Conservation (phyloP, 495 filamentous ascomycete species). For the Daldinia decipiens region DNA sequence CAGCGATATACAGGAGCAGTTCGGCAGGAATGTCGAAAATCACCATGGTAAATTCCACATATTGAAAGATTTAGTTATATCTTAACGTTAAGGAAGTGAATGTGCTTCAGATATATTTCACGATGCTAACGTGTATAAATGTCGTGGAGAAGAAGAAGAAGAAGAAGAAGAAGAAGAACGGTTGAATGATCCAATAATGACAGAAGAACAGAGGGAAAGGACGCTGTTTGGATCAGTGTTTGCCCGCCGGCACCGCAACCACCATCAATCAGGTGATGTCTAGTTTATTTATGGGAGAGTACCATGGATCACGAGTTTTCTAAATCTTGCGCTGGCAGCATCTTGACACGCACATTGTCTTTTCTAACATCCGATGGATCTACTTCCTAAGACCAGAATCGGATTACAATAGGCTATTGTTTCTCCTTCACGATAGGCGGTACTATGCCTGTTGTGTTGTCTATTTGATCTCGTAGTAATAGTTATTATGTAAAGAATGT, state of each 20-base stretch:
- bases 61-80: not conserved
- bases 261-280: no score
- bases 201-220: no score
- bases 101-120: not conserved
- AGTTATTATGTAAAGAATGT: not conserved
- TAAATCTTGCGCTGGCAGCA: not conserved
- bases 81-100: not conserved
- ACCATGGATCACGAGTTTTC: no score
- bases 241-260: no score
- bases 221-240: no score
- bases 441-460: not conserved
- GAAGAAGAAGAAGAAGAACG: no score
- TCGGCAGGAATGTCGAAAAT: not conserved
- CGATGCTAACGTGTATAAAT: not conserved
- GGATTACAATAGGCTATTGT: not conserved
- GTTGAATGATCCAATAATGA: no score
- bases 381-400: not conserved
- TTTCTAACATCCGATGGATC: not conserved
- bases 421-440: not conserved
- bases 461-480: not conserved
- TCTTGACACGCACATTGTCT: not conserved
- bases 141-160: not conserved
- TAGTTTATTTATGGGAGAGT: no score
- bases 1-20: no score
- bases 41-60: not conserved